phyloP scores from a whole-genome alignment of 257 asterid species.

The Ophiorrhiza pumila region DNA sequence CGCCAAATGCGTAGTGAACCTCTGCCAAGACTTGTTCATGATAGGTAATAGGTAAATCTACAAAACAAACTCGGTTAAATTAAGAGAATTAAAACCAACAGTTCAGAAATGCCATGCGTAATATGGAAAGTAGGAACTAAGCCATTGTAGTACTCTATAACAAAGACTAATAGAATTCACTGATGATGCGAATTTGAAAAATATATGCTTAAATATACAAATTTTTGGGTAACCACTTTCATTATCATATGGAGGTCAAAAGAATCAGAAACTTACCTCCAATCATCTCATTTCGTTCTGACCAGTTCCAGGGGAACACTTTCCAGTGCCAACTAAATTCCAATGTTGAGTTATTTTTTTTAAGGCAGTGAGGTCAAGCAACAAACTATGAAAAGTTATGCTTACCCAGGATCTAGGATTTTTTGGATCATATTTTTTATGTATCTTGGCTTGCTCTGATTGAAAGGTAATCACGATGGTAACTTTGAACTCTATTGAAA shows the following conservation, averaged over 20 bases:
- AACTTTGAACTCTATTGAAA: slow-evolving; percentile 77
- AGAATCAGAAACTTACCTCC: slow-evolving; percentile 33
- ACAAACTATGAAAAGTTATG: slow-evolving; percentile 1
- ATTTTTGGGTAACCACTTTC: not conserved
- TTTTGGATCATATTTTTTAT: slow-evolving; percentile 41
- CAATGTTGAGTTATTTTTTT: slow-evolving; percentile 12
- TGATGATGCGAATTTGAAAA: not conserved
- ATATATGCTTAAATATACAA: not conserved
- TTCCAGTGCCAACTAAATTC: slow-evolving; percentile 59
- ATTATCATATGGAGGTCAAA: not conserved
- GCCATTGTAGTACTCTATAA: not conserved
- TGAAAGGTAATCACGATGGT: slow-evolving; percentile 55
- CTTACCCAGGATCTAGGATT: slow-evolving; percentile 67
- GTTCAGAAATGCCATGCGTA: not conserved
- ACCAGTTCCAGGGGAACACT: slow-evolving; percentile 76
- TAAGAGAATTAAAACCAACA: not conserved
- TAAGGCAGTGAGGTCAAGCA: slow-evolving; percentile 5
- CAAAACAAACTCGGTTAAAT: not conserved
- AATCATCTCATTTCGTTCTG: slow-evolving; percentile 50
- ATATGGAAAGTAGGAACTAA: not conserved
- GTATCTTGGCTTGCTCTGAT: slow-evolving; percentile 50
- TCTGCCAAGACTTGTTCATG: not conserved
- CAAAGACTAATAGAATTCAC: not conserved
- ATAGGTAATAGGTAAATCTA: not conserved
- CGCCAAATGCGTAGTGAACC: too few species aligned